These are phyloP conservation scores for Pelargonium cotyledonis DNA, from an alignment of 441 rosid species.

Conservation along the genomic window DNA sequence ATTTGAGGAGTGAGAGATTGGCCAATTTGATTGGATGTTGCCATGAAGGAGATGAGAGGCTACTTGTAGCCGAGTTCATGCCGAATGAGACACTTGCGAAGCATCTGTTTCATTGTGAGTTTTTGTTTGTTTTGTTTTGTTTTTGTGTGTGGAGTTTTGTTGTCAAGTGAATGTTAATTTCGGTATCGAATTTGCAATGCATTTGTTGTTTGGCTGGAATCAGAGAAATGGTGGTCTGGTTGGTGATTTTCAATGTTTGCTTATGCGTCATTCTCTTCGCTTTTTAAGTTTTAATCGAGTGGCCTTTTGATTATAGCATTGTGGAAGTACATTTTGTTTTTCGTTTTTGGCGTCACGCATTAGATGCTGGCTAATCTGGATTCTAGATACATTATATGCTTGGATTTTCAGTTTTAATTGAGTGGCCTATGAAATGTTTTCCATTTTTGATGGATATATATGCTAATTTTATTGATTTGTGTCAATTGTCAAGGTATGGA, in stretches of 20 bases:
- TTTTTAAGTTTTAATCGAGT: neutral
- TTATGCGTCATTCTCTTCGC: neutral
- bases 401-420: too few relatives aligned
- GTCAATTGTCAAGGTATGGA: too few relatives aligned
- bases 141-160: neutral
- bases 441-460: too few relatives aligned
- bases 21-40: conserved; percentile 65
- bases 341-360: too few relatives aligned
- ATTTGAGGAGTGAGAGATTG: conserved; percentile 50
- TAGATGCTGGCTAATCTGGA: too few relatives aligned
- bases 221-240: neutral
- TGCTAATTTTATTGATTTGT: too few relatives aligned
- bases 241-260: neutral
- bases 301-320: neutral
- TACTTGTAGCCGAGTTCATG: conserved; percentile 71
- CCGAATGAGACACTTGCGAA: conserved; percentile 66
- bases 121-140: neutral
- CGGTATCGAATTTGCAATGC: neutral
- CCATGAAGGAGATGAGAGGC: conserved; percentile 64
- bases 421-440: too few relatives aligned
- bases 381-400: too few relatives aligned
- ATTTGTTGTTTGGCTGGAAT: too few relatives aligned
- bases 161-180: neutral
- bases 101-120: conserved; percentile 64
- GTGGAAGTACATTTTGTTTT: too few relatives aligned